Evolutionary conservation across 148 eudicot genomes (phyloP).

Genomic region (Rhododendron williamsianum): DNA sequence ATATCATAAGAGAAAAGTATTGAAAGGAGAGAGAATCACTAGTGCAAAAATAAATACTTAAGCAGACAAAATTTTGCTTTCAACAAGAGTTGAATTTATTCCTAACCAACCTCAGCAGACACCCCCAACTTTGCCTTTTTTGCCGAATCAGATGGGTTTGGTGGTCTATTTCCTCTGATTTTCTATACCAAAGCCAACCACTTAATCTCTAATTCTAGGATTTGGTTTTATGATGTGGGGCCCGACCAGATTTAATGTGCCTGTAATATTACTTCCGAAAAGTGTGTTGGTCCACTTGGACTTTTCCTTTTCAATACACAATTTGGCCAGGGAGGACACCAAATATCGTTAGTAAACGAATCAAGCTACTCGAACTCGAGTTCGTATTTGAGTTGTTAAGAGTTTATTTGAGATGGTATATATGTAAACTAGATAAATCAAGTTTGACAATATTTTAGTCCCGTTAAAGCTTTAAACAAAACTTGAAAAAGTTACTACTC

Average conservation of each 20-base stretch:
- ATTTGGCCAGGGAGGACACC: background rate
- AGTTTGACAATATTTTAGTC: background rate
- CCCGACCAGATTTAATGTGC: background rate
- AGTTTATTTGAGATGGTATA: background rate
- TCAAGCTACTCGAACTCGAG: background rate
- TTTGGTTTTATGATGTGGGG: background rate
- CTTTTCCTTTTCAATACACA: background rate
- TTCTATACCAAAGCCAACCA: background rate
- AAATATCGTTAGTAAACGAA: no score
- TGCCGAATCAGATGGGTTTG: background rate
- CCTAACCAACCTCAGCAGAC: background rate
- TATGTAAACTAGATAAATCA: background rate
- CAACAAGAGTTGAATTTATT: background rate
- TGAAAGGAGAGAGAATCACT: background rate
- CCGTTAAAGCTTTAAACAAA: background rate
- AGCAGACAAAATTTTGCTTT: background rate
- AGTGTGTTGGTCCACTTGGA: background rate
- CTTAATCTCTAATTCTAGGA: background rate
- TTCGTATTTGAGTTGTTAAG: background rate
- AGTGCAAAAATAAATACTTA: background rate
- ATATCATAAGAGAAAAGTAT: background rate
- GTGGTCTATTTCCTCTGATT: background rate
- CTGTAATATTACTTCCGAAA: background rate
- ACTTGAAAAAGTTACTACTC: background rate
- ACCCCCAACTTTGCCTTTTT: background rate